Base-by-base conservation (phyloP, 2,329 filamentous ascomycete species). In the Chaetomium globosum region DNA sequence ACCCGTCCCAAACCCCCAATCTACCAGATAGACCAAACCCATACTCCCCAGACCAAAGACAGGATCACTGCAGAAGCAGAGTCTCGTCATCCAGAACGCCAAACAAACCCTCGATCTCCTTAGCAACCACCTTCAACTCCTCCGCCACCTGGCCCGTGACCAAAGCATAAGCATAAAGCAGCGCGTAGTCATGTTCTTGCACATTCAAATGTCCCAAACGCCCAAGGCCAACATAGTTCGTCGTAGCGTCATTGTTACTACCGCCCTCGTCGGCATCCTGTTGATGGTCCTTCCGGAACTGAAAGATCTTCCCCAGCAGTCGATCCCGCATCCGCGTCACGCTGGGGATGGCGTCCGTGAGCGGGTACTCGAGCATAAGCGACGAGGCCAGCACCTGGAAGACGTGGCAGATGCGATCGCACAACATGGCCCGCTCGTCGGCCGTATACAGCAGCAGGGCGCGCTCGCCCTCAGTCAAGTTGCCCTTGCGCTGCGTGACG, bases 301-400 rank as follows among this genome's bases (percentile, higher is more conserved):
- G 87, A 72, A 96, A 95, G 48, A 97, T 90, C 77, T 92, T 94
- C 23, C 92, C 90, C 26, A 99, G 82, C 54, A 98, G 80, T 65
- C 91, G 83, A 74, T 99, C 93, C 68, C 95, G 86, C 49, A 89
- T 87, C 74, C 90, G 87, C 58, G 90, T 87, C 36, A 96, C 90
- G 67, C 89, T 93, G 0, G 95, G 95, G 51, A 98, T 82, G 13
- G 91, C 91, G 74, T 97, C 93, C 43, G 90, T 94, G 65, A 99
- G 82, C 0, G 95, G 93, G 72, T 97, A 98, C 77, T 97, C 93
- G 9, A 98, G 84, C 82, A 96, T 97, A 79, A 98, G 87, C 16
- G 91, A 96, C 51, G 91, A 95, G 1, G 95, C 95, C 68, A 99
- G 85, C 6, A 98, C 95, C 74, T 87, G 83, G 69, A 87, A 87